Evolutionary conservation across 345 rosid genomes (phyloP).

Genomic region (Dimocarpus longan): DNA sequence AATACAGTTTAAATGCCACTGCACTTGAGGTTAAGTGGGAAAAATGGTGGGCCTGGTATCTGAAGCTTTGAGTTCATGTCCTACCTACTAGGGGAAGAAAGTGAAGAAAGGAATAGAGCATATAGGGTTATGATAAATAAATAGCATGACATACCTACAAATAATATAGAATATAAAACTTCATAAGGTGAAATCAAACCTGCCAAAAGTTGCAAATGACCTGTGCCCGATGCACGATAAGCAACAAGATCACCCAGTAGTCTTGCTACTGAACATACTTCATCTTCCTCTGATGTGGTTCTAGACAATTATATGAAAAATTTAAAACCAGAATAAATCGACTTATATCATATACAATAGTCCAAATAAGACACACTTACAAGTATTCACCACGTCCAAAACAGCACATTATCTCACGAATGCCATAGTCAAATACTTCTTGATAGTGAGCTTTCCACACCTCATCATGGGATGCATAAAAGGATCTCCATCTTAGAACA

Average conservation of each 20-base stretch:
- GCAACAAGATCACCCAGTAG: constrained; percentile 90
- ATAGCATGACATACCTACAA: not conserved
- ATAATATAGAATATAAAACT: not conserved
- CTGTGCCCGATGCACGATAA: constrained; percentile 91
- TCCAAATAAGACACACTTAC: constrained; percentile 43
- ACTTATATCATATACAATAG: constrained; percentile 8
- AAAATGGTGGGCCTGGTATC: too few species aligned
- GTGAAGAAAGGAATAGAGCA: too few species aligned
- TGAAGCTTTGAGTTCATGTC: too few species aligned
- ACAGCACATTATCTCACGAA: constrained; percentile 95
- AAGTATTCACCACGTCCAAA: constrained; percentile 77
- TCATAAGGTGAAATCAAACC: constrained; percentile 40
- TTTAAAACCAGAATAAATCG: constrained; percentile 5
- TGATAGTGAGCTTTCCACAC: constrained; percentile 94
- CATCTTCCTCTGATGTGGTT: constrained; percentile 75
- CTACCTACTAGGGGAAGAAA: too few species aligned
- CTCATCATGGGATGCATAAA: constrained; percentile 80
- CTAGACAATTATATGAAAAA: constrained; percentile 36
- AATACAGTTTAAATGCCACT: too few species aligned
- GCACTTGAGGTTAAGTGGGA: too few species aligned
- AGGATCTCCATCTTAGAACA: constrained; percentile 83
- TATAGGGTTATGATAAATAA: not conserved
- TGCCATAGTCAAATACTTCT: constrained; percentile 90
- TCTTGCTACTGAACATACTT: constrained; percentile 81
- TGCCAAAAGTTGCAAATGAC: constrained; percentile 89